Evolutionary conservation across 1,284 basidiomycete genomes (phyloP).

Genomic region (Rhodotorula sp.): DNA sequence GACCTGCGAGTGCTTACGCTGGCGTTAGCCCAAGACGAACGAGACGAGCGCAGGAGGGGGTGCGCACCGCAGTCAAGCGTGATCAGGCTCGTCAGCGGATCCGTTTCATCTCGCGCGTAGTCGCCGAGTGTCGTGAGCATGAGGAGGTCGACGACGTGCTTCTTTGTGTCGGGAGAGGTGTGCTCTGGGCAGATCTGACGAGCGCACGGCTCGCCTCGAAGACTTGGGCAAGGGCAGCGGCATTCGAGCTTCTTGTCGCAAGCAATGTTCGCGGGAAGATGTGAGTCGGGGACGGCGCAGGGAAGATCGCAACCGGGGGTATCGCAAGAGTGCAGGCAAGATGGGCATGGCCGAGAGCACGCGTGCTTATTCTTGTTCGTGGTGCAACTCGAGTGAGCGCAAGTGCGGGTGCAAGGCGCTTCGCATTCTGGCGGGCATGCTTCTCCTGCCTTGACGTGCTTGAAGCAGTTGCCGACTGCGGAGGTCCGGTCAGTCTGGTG

Average conservation of each 20-base stretch:
- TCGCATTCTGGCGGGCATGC: slow-evolving; percentile 54
- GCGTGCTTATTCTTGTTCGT: slow-evolving; percentile 52
- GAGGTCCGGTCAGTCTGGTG: too few species aligned
- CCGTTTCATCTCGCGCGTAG: slow-evolving; percentile 53
- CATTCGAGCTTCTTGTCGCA: slow-evolving; percentile 58
- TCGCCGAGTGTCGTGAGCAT: slow-evolving; percentile 59
- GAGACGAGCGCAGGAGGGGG: too few species aligned
- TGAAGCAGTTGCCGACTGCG: slow-evolving; percentile 53
- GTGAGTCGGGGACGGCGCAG: slow-evolving; percentile 69
- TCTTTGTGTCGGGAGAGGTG: slow-evolving; percentile 51
- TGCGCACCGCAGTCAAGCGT: slow-evolving; percentile 65
- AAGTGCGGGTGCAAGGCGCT: slow-evolving; percentile 59
- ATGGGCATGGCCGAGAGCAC: slow-evolving; percentile 62
- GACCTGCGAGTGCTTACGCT: too few species aligned
- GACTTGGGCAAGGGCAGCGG: slow-evolving; percentile 70
- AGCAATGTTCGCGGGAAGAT: slow-evolving; percentile 63
- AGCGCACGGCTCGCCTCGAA: slow-evolving; percentile 66
- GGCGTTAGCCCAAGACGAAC: too few species aligned
- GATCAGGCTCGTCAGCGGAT: slow-evolving; percentile 60
- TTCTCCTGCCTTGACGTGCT: slow-evolving; percentile 55
- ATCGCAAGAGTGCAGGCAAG: slow-evolving; percentile 61
- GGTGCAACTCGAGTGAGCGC: slow-evolving; percentile 52
- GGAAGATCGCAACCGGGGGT: slow-evolving; percentile 57
- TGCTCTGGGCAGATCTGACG: slow-evolving; percentile 58
- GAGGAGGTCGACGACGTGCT: slow-evolving; percentile 61